Evolutionary conservation across 2,329 filamentous ascomycete genomes (phyloP).

Genomic region (Diaporthe nobilis): DNA sequence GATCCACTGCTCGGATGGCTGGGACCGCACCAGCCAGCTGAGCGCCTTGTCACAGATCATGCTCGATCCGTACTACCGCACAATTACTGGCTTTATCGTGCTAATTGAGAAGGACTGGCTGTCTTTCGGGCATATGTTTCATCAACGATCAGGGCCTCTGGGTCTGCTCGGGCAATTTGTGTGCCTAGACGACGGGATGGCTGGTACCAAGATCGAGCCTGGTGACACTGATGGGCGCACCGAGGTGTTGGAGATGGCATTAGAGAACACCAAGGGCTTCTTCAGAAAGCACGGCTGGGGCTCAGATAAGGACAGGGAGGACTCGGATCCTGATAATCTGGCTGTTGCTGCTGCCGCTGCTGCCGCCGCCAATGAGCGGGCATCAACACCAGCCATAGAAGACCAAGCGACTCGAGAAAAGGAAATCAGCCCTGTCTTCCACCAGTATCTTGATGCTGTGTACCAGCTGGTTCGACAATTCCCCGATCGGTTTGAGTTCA

Average conservation of each 20-base stretch:
- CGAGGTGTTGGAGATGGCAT: slow-evolving; percentile 87
- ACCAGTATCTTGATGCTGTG: slow-evolving; percentile 95
- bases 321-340: slow-evolving; percentile 71
- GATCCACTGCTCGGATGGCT: slow-evolving; percentile 98
- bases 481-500: slow-evolving; percentile 93
- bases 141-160: slow-evolving; percentile 88
- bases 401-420: slow-evolving; percentile 83
- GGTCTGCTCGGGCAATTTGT: slow-evolving; percentile 96
- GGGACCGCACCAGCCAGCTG: slow-evolving; percentile 96
- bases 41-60: slow-evolving; percentile 93
- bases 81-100: slow-evolving; percentile 93
- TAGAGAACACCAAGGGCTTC: slow-evolving; percentile 90
- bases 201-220: slow-evolving; percentile 72
- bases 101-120: slow-evolving; percentile 98
- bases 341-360: slow-evolving; percentile 51
- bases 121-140: slow-evolving; percentile 98
- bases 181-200: slow-evolving; percentile 85
- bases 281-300: slow-evolving; percentile 83
- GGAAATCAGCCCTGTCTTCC: slow-evolving; percentile 95
- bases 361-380: slow-evolving; percentile 28
- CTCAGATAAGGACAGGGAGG: slow-evolving; percentile 69
- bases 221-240: slow-evolving; percentile 72
- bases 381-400: slow-evolving; percentile 56
- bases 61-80: slow-evolving; percentile 95
- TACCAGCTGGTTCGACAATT: slow-evolving; percentile 91